Percentiles rank a stretch among this genome's conserved stretches.
Evolutionary conservation across 306 rosid genomes (phyloP).

Genomic region (Acacia acuminata): DNA sequence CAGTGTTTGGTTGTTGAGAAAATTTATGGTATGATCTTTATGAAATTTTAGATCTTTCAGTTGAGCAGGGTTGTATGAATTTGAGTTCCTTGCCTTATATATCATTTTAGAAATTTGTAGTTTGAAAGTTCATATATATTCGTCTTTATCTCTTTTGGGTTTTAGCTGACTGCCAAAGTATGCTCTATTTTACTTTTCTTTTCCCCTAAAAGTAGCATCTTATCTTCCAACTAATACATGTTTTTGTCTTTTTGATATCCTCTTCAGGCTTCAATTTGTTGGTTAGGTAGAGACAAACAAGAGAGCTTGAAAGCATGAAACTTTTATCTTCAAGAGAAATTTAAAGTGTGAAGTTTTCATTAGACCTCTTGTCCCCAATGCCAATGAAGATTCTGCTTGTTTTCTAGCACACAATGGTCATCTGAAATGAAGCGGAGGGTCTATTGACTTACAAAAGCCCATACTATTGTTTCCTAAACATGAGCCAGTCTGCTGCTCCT

Average conservation of each 20-base stretch:
- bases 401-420: slow-evolving; percentile 39
- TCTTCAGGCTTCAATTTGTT: neutral
- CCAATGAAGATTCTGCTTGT: slow-evolving; percentile 34
- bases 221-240: slow-evolving; percentile 14
- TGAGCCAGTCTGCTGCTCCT: slow-evolving; percentile 85
- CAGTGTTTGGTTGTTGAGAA: slow-evolving; percentile 23
- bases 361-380: slow-evolving; percentile 29
- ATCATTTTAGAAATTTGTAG: neutral
- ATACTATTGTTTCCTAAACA: slow-evolving; percentile 40
- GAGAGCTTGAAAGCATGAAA: neutral
- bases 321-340: neutral
- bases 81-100: neutral
- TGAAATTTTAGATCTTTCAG: slow-evolving; percentile 27
- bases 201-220: neutral
- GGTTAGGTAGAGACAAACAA: neutral
- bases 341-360: slow-evolving; percentile 1
- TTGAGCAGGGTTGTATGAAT: neutral
- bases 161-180: slow-evolving; percentile 1
- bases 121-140: neutral
- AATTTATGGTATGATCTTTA: neutral
- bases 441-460: slow-evolving; percentile 24
- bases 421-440: slow-evolving; percentile 35
- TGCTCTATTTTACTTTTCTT: neutral
- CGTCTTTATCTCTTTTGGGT: neutral
- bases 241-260: slow-evolving; percentile 9